These are phyloP conservation scores for Cynara cardunculus DNA, from an alignment of 129 eudicot genomes.

Conservation along the genomic window DNA sequence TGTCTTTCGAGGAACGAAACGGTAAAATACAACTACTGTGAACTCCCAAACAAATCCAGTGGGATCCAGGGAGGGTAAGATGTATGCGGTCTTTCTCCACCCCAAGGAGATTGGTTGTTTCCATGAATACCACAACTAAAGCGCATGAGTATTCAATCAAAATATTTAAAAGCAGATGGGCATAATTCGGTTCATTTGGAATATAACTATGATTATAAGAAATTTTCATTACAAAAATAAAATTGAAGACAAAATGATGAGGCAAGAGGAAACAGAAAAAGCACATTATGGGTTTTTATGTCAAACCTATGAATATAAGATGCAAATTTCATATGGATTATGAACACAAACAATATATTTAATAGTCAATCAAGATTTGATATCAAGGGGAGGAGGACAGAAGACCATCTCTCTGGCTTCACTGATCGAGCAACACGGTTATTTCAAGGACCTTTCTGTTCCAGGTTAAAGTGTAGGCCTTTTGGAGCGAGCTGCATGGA, in stretches of 20 bases:
- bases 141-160: not conserved
- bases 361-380: too few species aligned
- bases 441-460: too few species aligned
- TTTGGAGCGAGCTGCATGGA: too few species aligned
- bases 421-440: too few species aligned
- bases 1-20: not conserved
- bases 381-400: too few species aligned
- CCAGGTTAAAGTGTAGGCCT: too few species aligned
- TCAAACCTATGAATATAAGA: not conserved
- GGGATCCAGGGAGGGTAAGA: not conserved
- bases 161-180: not conserved
- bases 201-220: not conserved
- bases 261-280: not conserved
- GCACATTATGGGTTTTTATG: not conserved
- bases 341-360: not conserved
- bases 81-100: not conserved
- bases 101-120: not conserved
- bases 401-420: too few species aligned
- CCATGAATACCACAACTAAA: not conserved
- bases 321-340: not conserved
- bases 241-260: not conserved
- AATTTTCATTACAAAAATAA: not conserved
- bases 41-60: not conserved
- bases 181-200: not conserved
- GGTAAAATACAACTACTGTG: not conserved